Evolutionary conservation across 2,329 filamentous ascomycete species (phyloP).

Genomic region (Epichloe brachyelytri): DNA sequence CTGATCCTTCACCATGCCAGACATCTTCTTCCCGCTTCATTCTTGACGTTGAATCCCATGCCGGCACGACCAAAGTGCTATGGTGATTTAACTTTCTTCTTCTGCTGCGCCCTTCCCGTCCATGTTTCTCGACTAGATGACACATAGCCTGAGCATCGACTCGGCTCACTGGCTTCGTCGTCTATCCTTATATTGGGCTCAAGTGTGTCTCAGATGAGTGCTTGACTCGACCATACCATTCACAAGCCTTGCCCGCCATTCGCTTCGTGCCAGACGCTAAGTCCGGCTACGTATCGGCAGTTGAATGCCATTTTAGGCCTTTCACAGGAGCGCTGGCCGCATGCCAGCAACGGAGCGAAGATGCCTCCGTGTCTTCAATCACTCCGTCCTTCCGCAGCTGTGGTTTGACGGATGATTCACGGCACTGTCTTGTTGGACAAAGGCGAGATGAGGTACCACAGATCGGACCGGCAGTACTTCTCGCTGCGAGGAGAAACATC

Average conservation of each 20-base stretch:
- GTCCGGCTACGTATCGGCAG: conserved; percentile 4
- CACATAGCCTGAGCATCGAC: not conserved
- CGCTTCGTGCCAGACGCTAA: conserved; percentile 6
- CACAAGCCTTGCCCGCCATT: conserved; percentile 4
- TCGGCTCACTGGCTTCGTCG: conserved; percentile 1
- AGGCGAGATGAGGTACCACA: conserved; percentile 28
- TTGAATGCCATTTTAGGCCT: conserved; percentile 2
- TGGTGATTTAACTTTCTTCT: not conserved
- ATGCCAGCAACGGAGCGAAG: conserved; percentile 1
- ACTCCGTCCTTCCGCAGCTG: conserved; percentile 1
- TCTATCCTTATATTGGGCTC: conserved; percentile 10
- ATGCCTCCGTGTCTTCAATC: conserved; percentile 9
- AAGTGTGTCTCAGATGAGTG: conserved; percentile 13
- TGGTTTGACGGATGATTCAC: not conserved
- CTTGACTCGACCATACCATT: conserved; percentile 8
- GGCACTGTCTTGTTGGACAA: conserved; percentile 15
- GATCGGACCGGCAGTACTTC: conserved; percentile 22
- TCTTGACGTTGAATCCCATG: not conserved
- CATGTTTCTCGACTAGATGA: not conserved
- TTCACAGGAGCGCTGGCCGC: not conserved
- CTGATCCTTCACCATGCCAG: not conserved
- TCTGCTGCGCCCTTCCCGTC: not conserved
- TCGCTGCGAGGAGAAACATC: conserved; percentile 14
- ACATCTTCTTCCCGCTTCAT: not conserved
- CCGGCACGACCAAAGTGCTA: not conserved